Evolutionary conservation across 257 asterid genomes (phyloP), one percentile per base, ranked within the genome.

Genomic region (Pogostemon cablin): DNA sequence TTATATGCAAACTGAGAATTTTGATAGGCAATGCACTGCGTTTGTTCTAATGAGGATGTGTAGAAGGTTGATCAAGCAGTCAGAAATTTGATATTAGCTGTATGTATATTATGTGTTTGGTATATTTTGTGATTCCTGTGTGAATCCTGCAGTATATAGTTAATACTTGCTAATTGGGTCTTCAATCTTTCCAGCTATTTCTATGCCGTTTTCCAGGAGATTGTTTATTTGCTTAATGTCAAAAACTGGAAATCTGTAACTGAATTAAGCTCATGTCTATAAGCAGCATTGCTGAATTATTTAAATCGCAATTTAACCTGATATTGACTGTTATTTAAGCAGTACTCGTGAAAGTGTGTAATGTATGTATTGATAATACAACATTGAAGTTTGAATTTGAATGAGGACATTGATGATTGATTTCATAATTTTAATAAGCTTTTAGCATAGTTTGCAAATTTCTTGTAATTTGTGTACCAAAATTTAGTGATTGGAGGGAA

Each of bases 161-260:
- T 63, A 7, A 46, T 32, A 5, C 32, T 25, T 25, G 43, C 43
- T 58, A 4, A 58, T 58, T 34, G 54, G 69, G 25, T 5, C 69
- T 42, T 40, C 17, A 20, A 25, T 10, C 69, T 65, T 65, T 63
- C 47, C 7, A 65, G 34, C 3, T 47, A 53, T 65, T 65, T 44
- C 43, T 42, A 39, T 42, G 9, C 65, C 34, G 15, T 41, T 42
- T 17, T 20, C 35, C 35, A 5, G 53, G 53, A 62, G 68, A 41
- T 42, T 39, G 35, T 15, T 15, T 62, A 20, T 55, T 40, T 62
- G 15, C 39, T 41, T 62, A 4, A 62, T 62, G 35, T 61, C 17
- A 59, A 37, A 37, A 59, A 32, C 65, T 37, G 32, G 40, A 4
- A 42, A 9, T 42, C 54, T 42, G 6, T 62, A 42, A 20, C 7